Conservation (phyloP, 768 basidiomycete species). For the Phlebiopsis flavidoalba region DNA sequence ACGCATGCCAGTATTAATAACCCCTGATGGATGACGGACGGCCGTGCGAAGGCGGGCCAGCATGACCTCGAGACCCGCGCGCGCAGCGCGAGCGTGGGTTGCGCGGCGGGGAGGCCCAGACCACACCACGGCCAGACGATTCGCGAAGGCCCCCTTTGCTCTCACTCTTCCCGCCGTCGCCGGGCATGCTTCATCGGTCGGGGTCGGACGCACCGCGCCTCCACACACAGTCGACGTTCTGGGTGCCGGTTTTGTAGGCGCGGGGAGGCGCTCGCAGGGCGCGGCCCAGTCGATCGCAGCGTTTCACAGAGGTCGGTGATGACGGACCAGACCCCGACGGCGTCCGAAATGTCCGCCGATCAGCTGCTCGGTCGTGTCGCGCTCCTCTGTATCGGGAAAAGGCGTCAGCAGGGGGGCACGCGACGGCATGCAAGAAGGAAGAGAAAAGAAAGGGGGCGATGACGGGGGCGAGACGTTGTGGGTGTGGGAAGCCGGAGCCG, state of each 20-base stretch:
- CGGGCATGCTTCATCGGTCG: no score
- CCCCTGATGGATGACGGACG: no score
- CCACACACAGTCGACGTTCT: constrained; percentile 49
- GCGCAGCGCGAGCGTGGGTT: no score
- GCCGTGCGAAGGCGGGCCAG: no score
- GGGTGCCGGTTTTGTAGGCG: constrained; percentile 87
- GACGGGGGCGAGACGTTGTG: background rate
- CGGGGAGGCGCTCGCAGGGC: constrained; percentile 64
- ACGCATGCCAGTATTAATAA: no score
- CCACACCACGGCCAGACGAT: no score
- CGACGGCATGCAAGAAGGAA: no score
- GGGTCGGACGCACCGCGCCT: background rate
- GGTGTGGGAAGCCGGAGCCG: constrained; percentile 9
- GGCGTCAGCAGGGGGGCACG: background rate
- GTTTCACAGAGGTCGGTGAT: constrained; percentile 77
- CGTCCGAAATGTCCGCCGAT: constrained; percentile 89
- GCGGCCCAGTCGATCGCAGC: constrained; percentile 71
- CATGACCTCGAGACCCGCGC: no score
- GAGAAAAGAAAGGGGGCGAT: no score
- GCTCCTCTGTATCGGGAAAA: constrained; percentile 54
- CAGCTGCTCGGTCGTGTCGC: constrained; percentile 89
- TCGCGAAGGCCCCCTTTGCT: no score
- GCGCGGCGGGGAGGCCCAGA: no score
- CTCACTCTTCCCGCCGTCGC: no score
- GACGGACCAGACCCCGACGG: constrained; percentile 77